Base-by-base conservation (phyloP, 805 yeast genomes). In the Candida michaelii region DNA sequence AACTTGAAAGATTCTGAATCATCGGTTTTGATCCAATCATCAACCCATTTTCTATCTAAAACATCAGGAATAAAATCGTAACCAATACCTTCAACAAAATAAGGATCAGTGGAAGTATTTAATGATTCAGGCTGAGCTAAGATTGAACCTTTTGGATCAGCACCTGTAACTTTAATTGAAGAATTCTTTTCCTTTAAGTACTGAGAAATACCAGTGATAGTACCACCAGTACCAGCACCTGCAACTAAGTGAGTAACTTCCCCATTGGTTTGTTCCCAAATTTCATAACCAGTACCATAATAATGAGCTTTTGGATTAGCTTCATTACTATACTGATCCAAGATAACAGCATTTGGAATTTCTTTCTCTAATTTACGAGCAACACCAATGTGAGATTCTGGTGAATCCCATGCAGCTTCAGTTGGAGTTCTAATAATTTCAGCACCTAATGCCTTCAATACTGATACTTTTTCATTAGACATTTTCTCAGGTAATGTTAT, bases 181-280 rank as follows among this genome's bases (percentile, higher is more conserved):
- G 80, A 66, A 63, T 85, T 76, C 62, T 83, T 76, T 60, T 80
- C 86, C 69, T 86, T 86, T 54, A 91, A 71, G 62, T 73, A 93
- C 46, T 74, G 74, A 3, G 95, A 78, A 21, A 89, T 89, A 43
- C 99, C 99, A n/a, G 95, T 73, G 35, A 91, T 88, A 1, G 99
- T 93, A 44, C 99, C 99, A 66, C 96, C 96, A 44, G 96, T 87
- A 67, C 96, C 96, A 6, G 96, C 95, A 62, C 96, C 96, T 29
- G 95, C 95, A 42, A 88, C 85, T 34, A 88, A 71, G 47, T 83
- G 88, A 42, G 79, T 80, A 41, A 88, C 71, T 46, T 81, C 76
- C 27, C 90, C 87, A 18, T 74, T 65, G 12, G 91, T 77, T 65
- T 87, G 95, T 47, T 81, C 80, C 82, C 89, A 85, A 55, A 87